Conservation (phyloP, 352 stramenopile species). For the Globisporangium canariense region DNA sequence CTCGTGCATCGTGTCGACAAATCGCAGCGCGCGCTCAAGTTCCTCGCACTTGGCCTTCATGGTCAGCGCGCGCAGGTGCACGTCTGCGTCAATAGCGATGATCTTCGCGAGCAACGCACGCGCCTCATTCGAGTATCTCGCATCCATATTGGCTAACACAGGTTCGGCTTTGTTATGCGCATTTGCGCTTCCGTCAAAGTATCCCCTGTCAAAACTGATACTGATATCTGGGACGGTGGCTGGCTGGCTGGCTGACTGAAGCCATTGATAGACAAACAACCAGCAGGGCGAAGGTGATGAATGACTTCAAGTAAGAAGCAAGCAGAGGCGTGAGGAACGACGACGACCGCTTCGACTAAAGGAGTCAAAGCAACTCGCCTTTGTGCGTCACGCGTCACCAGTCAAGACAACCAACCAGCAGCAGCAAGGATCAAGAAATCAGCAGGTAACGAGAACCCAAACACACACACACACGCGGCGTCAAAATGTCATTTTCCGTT, state of each 20-base stretch:
- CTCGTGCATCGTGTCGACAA: conserved; percentile 10
- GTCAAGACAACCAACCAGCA: neutral
- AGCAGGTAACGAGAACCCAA: neutral
- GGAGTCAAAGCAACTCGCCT: no score
- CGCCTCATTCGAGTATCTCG: neutral
- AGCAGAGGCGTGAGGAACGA: neutral
- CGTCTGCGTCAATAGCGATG: conserved; percentile 28
- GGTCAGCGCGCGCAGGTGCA: conserved; percentile 27
- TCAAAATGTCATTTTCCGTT: conserved; percentile 7
- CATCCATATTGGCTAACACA: conserved; percentile 3
- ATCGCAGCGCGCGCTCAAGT: conserved; percentile 28
- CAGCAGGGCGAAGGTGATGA: no score
- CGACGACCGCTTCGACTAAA: no score
- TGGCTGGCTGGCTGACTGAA: no score
- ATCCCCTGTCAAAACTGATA: conserved; percentile 5
- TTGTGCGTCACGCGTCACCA: neutral
- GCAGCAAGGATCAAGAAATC: neutral
- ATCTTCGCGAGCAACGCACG: conserved; percentile 15
- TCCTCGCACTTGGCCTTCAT: conserved; percentile 37
- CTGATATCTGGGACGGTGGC: neutral
- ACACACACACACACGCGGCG: neutral
- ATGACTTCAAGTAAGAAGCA: no score
- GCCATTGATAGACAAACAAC: neutral
- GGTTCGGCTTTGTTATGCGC: neutral
- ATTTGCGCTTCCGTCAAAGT: neutral